These are phyloP conservation scores for Blastomyces emzantsi DNA, from an alignment of 2,329 filamentous ascomycete species.

Conservation along the genomic window DNA sequence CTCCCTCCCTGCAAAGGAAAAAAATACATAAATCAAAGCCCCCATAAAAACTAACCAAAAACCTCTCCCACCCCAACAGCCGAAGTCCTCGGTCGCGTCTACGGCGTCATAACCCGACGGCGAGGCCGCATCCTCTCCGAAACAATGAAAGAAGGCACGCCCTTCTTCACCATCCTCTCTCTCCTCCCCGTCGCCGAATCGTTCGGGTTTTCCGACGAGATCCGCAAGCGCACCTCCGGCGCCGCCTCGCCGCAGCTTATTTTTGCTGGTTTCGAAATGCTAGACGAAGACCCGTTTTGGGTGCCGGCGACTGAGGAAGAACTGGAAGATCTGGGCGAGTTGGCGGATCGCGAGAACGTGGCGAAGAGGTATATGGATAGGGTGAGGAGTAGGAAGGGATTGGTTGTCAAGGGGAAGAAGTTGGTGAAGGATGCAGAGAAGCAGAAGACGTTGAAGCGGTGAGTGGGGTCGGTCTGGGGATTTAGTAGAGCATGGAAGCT, in stretches of 20 bases:
- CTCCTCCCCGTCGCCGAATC: constrained; percentile 86
- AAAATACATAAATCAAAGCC: not conserved
- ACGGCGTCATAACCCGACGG: constrained; percentile 92
- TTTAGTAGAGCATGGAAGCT: not conserved
- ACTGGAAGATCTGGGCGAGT: constrained; percentile 87
- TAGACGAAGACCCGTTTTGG: constrained; percentile 97
- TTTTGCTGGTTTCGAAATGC: constrained; percentile 83
- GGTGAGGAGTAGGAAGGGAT: constrained; percentile 76
- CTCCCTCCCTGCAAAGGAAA: not conserved
- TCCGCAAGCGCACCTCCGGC: constrained; percentile 85
- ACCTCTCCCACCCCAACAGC: constrained; percentile 39
- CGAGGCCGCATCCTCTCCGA: constrained; percentile 84
- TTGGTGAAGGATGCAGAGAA: constrained; percentile 83
- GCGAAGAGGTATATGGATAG: constrained; percentile 93
- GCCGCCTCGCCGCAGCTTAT: constrained; percentile 87
- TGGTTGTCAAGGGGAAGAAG: constrained; percentile 69
- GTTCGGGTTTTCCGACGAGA: constrained; percentile 94
- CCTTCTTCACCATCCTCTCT: constrained; percentile 89
- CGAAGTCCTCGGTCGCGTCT: constrained; percentile 90
- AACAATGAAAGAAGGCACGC: constrained; percentile 86
- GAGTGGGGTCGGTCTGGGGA: constrained; percentile 6
- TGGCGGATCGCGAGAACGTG: constrained; percentile 90
- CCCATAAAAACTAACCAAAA: constrained; percentile 18
- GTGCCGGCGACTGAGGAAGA: constrained; percentile 95
- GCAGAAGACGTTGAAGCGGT: constrained; percentile 63